Conservation (phyloP, 1,284 basidiomycete genomes). For the Erythrobasidium hasegawianum region DNA sequence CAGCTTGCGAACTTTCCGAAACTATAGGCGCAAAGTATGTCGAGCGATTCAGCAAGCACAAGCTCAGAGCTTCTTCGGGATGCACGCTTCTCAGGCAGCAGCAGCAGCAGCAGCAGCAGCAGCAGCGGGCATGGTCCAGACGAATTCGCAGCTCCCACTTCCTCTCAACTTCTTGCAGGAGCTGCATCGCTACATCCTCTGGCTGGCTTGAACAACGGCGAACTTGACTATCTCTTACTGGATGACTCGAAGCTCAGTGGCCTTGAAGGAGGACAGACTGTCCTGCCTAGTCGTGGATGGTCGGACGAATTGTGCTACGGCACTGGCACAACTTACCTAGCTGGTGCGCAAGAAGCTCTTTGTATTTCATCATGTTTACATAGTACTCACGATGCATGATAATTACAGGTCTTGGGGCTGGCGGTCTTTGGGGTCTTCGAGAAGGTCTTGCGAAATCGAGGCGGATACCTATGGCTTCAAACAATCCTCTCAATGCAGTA, state of each 20-base stretch:
- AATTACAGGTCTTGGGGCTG: conserved; percentile 85
- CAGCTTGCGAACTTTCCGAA: too few relatives aligned
- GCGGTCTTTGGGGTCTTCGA: conserved; percentile 91
- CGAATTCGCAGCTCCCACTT: conserved; percentile 19
- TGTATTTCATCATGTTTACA: too few relatives aligned
- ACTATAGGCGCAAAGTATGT: not conserved
- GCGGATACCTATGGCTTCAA: conserved; percentile 55
- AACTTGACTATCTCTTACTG: conserved; percentile 80
- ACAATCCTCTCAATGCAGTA: conserved; percentile 4
- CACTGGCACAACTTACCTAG: conserved; percentile 96
- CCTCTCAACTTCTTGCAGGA: conserved; percentile 23
- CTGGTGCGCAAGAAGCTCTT: conserved; percentile 62
- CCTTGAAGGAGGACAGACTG: conserved; percentile 75
- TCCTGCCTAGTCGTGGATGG: conserved; percentile 92
- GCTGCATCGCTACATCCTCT: conserved; percentile 69
- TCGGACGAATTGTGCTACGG: conserved; percentile 99
- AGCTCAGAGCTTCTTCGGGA: conserved; percentile 31
- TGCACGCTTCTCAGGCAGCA: conserved; percentile 19
- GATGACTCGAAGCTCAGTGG: conserved; percentile 89
- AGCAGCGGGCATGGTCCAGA: not conserved
- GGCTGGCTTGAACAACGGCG: conserved; percentile 76
- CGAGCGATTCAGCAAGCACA: conserved; percentile 4
- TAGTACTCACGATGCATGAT: too few relatives aligned
- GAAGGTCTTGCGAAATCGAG: conserved; percentile 82
- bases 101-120: too few relatives aligned